Evolutionary conservation across 2,329 filamentous ascomycete genomes (phyloP).

Genomic region (Sclerotinia minor): DNA sequence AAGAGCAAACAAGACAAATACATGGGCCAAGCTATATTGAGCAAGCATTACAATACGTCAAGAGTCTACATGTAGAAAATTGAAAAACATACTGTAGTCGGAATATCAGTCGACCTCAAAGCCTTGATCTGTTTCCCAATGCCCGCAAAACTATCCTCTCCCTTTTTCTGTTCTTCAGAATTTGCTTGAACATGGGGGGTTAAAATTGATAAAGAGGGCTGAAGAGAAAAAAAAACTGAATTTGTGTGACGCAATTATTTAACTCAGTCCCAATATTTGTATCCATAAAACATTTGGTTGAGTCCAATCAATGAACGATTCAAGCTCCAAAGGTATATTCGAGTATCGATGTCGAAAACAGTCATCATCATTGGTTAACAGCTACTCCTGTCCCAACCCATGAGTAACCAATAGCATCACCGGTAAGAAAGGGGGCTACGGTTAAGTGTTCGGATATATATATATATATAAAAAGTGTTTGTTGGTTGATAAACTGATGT

Average conservation of each 20-base stretch:
- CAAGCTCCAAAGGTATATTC: not conserved
- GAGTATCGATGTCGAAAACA: not conserved
- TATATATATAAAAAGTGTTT: too few species aligned
- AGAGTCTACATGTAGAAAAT: constrained; percentile 1
- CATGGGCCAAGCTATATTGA: not conserved
- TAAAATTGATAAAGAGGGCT: not conserved
- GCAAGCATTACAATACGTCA: not conserved
- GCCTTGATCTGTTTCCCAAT: not conserved
- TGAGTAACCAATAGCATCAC: not conserved
- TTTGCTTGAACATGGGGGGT: not conserved
- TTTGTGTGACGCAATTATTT: constrained; percentile 23
- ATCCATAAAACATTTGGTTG: not conserved
- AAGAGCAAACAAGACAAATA: not conserved
- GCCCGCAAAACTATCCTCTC: not conserved
- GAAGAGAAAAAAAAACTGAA: constrained; percentile 8
- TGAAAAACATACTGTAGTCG: not conserved
- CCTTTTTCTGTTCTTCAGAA: constrained; percentile 5
- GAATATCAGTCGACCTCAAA: not conserved
- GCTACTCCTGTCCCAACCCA: not conserved
- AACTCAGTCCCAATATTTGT: not conserved
- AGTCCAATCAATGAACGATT: not conserved
- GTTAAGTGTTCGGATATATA: not conserved
- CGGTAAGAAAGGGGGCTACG: not conserved
- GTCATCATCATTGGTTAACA: not conserved
- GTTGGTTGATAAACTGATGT: too few species aligned